Evolutionary conservation across 768 basidiomycete species (phyloP).

Genomic region (Galerina sulciceps): DNA sequence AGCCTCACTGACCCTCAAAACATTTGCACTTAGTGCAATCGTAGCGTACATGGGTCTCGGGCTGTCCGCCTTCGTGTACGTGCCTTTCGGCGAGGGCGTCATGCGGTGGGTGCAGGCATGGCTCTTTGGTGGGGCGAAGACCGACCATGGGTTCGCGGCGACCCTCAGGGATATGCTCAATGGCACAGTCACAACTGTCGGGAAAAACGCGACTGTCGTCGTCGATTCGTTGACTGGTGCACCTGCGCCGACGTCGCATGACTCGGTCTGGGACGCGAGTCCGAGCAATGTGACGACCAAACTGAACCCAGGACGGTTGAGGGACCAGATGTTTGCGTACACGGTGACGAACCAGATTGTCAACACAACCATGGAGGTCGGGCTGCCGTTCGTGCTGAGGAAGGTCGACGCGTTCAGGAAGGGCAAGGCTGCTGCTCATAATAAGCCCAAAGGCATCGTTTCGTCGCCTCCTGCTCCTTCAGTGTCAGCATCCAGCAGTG

Average conservation of each 20-base stretch:
- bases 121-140: slow-evolving; percentile 37
- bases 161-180: slow-evolving; percentile 32
- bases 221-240: slow-evolving; percentile 2
- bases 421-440: slow-evolving; percentile 32
- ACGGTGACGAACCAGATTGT: slow-evolving; percentile 88
- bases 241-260: slow-evolving; percentile 9
- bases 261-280: slow-evolving; percentile 57
- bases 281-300: slow-evolving; percentile 54
- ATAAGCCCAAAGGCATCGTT: slow-evolving; percentile 1
- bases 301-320: slow-evolving; percentile 70
- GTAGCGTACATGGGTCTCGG: slow-evolving; percentile 92
- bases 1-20: slow-evolving; percentile 85
- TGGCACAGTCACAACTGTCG: slow-evolving; percentile 24
- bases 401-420: slow-evolving; percentile 54
- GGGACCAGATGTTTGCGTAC: slow-evolving; percentile 93
- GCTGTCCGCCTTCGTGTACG: slow-evolving; percentile 94
- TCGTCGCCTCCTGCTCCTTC: background rate
- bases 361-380: slow-evolving; percentile 79
- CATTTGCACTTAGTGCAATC: slow-evolving; percentile 86
- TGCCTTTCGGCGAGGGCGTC: slow-evolving; percentile 87
- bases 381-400: slow-evolving; percentile 77
- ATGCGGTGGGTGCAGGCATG: slow-evolving; percentile 61
- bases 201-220: slow-evolving; percentile 5
- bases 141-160: slow-evolving; percentile 20
- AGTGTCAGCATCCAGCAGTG: background rate